Evolutionary conservation across 208 protist genomes (phyloP).

Genomic region (Leishmania amazonensis): DNA sequence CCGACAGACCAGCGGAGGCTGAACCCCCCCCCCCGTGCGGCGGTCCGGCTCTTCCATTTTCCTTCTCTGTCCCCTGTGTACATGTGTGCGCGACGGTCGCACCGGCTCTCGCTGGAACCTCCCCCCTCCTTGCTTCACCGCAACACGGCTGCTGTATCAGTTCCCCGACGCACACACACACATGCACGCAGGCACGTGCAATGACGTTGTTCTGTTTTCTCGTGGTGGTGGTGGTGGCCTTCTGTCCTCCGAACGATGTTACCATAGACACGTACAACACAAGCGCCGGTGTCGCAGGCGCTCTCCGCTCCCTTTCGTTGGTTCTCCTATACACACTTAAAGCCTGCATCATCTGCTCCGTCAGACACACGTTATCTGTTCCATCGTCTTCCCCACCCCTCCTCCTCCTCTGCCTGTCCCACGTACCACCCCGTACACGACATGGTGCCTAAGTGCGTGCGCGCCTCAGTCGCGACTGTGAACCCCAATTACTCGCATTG

Average conservation of each 20-base stretch:
- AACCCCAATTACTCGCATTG: no score
- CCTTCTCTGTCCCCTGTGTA: not conserved
- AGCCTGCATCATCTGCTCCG: not conserved
- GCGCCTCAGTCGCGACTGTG: no score
- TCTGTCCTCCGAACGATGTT: not conserved
- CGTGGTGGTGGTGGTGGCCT: no score
- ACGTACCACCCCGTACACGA: not conserved
- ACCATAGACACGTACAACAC: not conserved
- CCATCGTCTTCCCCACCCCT: not conserved
- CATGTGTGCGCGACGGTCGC: not conserved
- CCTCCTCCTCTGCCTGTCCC: not conserved
- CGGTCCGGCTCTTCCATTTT: not conserved
- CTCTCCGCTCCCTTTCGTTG: not conserved
- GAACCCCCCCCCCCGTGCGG: not conserved
- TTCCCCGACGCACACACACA: constrained; percentile 7
- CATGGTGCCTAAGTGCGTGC: not conserved
- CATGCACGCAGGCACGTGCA: not conserved
- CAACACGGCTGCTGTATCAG: not conserved
- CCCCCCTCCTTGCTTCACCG: not conserved
- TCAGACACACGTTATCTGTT: not conserved
- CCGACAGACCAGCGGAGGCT: not conserved
- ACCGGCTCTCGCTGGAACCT: not conserved
- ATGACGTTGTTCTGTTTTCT: not conserved
- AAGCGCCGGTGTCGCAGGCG: not conserved
- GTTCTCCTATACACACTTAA: no score